These are phyloP conservation scores for Termitomyces sp. DNA, from an alignment of 768 basidiomycete species.

Conservation along the genomic window DNA sequence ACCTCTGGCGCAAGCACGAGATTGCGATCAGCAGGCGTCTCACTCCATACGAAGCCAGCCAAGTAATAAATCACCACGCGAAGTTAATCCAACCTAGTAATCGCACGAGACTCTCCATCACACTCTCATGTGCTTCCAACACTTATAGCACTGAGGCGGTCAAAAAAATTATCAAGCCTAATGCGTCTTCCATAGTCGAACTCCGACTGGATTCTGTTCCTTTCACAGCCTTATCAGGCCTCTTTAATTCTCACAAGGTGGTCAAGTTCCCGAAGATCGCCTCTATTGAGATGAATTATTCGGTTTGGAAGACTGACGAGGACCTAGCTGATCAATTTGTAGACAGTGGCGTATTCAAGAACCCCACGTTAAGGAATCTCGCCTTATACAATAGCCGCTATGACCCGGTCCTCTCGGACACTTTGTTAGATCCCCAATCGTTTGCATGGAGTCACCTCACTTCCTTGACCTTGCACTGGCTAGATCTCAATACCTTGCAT, in stretches of 20 bases:
- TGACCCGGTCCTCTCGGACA: not conserved
- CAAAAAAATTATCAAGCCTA: conserved; percentile 1
- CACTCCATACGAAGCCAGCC: not conserved
- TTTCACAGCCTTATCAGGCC: conserved; percentile 1
- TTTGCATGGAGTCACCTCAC: conserved; percentile 5
- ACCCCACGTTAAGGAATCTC: conserved; percentile 6
- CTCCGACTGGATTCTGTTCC: conserved; percentile 6
- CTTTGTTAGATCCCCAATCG: not conserved
- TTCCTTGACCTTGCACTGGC: conserved; percentile 1
- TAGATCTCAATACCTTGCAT: not conserved
- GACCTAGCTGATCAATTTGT: not conserved
- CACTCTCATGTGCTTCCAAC: conserved; percentile 6
- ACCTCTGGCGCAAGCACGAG: conserved; percentile 9
- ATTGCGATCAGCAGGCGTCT: conserved; percentile 8
- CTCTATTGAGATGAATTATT: conserved; percentile 8
- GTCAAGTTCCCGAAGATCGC: not conserved
- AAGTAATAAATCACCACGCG: conserved; percentile 5
- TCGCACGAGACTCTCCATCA: conserved; percentile 3
- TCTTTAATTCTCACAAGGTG: not conserved
- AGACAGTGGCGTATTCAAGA: not conserved
- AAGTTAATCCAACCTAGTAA: not conserved
- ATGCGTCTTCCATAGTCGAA: not conserved
- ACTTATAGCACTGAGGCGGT: not conserved
- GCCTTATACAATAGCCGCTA: not conserved
- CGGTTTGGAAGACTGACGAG: conserved; percentile 2